phyloP scores from a whole-genome alignment of 345 rosid genomes.

The Populus nigra region DNA sequence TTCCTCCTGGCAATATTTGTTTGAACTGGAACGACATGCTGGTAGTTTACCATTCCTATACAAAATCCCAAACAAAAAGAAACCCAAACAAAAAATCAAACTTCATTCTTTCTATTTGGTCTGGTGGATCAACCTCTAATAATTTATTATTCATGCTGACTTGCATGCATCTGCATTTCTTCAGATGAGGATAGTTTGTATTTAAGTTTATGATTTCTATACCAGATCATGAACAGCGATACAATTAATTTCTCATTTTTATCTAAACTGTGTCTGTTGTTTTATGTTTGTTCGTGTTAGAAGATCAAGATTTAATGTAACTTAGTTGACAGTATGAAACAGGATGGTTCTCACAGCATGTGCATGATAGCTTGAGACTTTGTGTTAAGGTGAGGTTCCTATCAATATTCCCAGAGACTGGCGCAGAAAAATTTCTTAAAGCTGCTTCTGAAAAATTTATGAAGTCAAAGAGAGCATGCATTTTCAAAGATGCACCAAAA shows the following conservation, averaged over 20 bases:
- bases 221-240: not conserved
- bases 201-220: not conserved
- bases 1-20: conserved; percentile 60
- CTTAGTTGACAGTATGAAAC: conserved; percentile 60
- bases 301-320: conserved; percentile 12
- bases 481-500: conserved; percentile 45
- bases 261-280: not conserved
- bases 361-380: conserved; percentile 70
- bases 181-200: not conserved
- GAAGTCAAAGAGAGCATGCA: conserved; percentile 59
- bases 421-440: conserved; percentile 68
- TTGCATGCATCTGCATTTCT: not conserved
- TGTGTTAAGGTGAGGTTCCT: conserved; percentile 77
- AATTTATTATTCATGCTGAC: not conserved
- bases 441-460: conserved; percentile 68
- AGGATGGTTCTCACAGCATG: conserved; percentile 79
- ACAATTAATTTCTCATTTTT: too few species aligned
- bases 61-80: conserved; percentile 9
- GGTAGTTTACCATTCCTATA: conserved; percentile 85
- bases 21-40: conserved; percentile 82
- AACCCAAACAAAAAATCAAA: not conserved
- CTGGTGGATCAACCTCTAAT: not conserved
- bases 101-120: not conserved
- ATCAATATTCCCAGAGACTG: conserved; percentile 64
- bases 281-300: not conserved